Percentiles rank a stretch among this genome's conserved stretches.
These are phyloP conservation scores for Penicillium macrosclerotiorum DNA, from an alignment of 495 filamentous ascomycete genomes.

Conservation along the genomic window DNA sequence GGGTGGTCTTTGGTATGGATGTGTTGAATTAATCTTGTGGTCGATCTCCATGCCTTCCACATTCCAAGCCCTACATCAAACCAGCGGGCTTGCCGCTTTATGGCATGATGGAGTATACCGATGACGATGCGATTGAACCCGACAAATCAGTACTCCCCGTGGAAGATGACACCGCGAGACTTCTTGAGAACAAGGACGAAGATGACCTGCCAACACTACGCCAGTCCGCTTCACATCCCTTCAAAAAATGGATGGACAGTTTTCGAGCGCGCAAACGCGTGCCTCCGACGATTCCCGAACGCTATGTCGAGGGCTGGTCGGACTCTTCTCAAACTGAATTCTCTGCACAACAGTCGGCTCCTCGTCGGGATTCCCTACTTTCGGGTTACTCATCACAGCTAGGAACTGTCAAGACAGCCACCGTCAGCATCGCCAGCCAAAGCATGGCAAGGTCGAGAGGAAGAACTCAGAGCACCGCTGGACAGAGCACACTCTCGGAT, in stretches of 20 bases:
- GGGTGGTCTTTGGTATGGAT: slow-evolving; percentile 3
- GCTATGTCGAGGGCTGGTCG: slow-evolving; percentile 44
- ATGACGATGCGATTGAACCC: not conserved
- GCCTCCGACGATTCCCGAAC: slow-evolving; percentile 21
- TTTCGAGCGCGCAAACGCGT: slow-evolving; percentile 43
- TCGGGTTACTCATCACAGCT: slow-evolving; percentile 77
- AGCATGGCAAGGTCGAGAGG: slow-evolving; percentile 63
- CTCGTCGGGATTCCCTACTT: slow-evolving; percentile 23
- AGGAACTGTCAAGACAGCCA: slow-evolving; percentile 72
- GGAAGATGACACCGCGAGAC: slow-evolving; percentile 16
- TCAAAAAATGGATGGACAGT: slow-evolving; percentile 56
- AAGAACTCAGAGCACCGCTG: slow-evolving; percentile 47
- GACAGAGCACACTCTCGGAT: slow-evolving; percentile 55
- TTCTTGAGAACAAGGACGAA: not conserved
- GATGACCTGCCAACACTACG: slow-evolving; percentile 2
- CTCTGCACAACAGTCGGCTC: slow-evolving; percentile 18
- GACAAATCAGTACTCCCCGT: not conserved
- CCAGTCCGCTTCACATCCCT: slow-evolving; percentile 27
- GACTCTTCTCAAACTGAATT: slow-evolving; percentile 34
- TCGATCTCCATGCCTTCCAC: slow-evolving; percentile 11
- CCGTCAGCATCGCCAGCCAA: slow-evolving; percentile 65
- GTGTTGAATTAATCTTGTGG: not conserved
- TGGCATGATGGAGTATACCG: slow-evolving; percentile 14
- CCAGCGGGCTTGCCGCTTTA: slow-evolving; percentile 3
- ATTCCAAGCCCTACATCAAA: not conserved